Evolutionary conservation across 176 grass and related monocot genomes (phyloP).

Genomic region (Oryza officinalis): DNA sequence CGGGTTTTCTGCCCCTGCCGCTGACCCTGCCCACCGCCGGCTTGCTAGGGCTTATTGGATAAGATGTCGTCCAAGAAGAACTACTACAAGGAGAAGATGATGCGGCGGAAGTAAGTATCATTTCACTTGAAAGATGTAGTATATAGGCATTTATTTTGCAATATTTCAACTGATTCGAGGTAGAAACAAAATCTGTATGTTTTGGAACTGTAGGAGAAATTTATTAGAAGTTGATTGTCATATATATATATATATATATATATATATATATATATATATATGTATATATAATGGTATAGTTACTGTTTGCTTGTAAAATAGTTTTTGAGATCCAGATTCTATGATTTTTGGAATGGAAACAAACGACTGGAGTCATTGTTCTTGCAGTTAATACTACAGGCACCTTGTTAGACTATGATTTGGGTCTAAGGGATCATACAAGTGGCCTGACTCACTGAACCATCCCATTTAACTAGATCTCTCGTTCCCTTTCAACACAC

Average conservation of each 20-base stretch:
- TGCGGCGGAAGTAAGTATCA: conserved; percentile 69
- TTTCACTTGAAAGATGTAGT: not conserved
- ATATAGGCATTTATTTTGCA: not conserved
- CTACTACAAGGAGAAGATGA: conserved; percentile 90
- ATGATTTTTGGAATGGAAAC: not conserved
- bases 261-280: no score
- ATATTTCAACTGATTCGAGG: not conserved
- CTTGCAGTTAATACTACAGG: not conserved
- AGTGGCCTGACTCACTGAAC: not conserved
- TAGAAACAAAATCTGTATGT: not conserved
- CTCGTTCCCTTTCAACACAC: not conserved
- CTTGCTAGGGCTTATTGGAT: not conserved
- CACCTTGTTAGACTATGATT: not conserved
- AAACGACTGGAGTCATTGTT: not conserved
- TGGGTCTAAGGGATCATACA: no score
- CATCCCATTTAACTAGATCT: not conserved
- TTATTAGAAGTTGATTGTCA: not conserved
- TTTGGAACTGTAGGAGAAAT: not conserved
- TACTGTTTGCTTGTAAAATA: not conserved
- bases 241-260: no score
- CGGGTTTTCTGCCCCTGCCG: no score
- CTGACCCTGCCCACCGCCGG: no score
- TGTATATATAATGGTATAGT: no score
- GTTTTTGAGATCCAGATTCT: no score
- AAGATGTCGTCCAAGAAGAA: conserved; percentile 89